Base-by-base conservation (phyloP, 2,329 filamentous ascomycete species). In the Dactylellina sp. region DNA sequence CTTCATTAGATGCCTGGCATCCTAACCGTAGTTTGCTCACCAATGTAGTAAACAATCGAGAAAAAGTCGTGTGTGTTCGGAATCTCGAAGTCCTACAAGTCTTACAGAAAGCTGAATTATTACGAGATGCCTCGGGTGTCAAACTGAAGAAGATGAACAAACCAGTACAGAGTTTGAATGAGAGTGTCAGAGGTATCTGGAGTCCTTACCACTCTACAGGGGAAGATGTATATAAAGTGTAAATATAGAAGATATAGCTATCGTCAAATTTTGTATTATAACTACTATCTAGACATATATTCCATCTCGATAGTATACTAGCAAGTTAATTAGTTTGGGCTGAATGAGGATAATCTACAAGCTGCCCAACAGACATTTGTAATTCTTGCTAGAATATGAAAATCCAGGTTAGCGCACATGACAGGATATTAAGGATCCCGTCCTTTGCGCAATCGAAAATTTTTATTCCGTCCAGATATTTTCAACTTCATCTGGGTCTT, bases 51-150 rank as follows among this genome's bases (percentile, higher is more conserved):
- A 98, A 97, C 81, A 93, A 94, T 75, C 86, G 88, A 25, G 86
- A 90, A 75, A 95, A 95, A 81, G 87, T 92, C 7, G 88, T 98
- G 59, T 97, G 93, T 81, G 93, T 98, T 66, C 88, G 90, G 78
- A 98, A 97, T 79, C 82, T 97, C 80, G 89, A 93, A 78, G 87
- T 89, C 28, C 87, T 89, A 72, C 89, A 96, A 81, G 89, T 99
- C 39, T 81, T 93, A 63, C 85, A 92, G 80, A 97, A 97, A 85
- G 89, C 86, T 0, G 86, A 91, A 80, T 81, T 92, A 74, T 80
- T 95, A 78, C 85, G 90, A 71, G 88, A 92, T 80, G 87, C 89
- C 20, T 93, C 86, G 77, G 91, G 91, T 71, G 89, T 92, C 82
- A 91, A 90, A 85, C 81, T 91, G 79, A 87, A 83, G 83, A 84